Conservation (phyloP, 768 basidiomycete species). For the Phylloporus sp. region DNA sequence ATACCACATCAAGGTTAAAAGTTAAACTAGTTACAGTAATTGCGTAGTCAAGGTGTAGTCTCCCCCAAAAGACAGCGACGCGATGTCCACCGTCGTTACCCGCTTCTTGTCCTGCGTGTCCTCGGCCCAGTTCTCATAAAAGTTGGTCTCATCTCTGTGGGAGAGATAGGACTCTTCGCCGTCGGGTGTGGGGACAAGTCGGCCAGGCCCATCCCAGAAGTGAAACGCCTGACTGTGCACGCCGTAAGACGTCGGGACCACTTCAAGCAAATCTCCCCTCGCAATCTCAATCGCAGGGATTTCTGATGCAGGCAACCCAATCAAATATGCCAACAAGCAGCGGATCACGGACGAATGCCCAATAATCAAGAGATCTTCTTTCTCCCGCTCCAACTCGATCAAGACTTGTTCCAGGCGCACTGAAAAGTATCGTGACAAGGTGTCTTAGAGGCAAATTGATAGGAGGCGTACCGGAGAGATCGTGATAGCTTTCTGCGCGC, state of each 20-base stretch:
- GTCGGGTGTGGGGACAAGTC: slow-evolving; percentile 40
- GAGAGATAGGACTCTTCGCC: slow-evolving; percentile 28
- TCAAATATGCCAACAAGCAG: slow-evolving; percentile 89
- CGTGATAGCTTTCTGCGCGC: slow-evolving; percentile 96
- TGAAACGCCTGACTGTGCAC: slow-evolving; percentile 88
- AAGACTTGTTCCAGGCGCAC: slow-evolving; percentile 92
- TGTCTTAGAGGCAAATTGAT: background rate
- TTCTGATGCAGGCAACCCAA: slow-evolving; percentile 91
- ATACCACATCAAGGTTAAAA: slow-evolving; percentile 46
- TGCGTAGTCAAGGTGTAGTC: slow-evolving; percentile 11
- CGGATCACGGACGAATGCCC: slow-evolving; percentile 97
- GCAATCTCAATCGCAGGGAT: slow-evolving; percentile 98
- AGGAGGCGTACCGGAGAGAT: slow-evolving; percentile 63
- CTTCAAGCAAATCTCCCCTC: slow-evolving; percentile 93
- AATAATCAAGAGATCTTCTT: slow-evolving; percentile 93
- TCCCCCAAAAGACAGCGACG: slow-evolving; percentile 17
- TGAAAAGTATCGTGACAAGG: slow-evolving; percentile 26
- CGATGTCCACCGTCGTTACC: slow-evolving; percentile 31
- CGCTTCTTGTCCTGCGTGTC: slow-evolving; percentile 61
- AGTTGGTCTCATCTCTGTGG: slow-evolving; percentile 65
- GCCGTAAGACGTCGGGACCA: slow-evolving; percentile 84
- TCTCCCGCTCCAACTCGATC: slow-evolving; percentile 90
- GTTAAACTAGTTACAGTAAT: background rate
- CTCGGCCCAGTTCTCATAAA: slow-evolving; percentile 87
- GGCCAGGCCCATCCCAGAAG: slow-evolving; percentile 87